Conservation (phyloP, 805 yeast genomes). For the Candida succiphila region DNA sequence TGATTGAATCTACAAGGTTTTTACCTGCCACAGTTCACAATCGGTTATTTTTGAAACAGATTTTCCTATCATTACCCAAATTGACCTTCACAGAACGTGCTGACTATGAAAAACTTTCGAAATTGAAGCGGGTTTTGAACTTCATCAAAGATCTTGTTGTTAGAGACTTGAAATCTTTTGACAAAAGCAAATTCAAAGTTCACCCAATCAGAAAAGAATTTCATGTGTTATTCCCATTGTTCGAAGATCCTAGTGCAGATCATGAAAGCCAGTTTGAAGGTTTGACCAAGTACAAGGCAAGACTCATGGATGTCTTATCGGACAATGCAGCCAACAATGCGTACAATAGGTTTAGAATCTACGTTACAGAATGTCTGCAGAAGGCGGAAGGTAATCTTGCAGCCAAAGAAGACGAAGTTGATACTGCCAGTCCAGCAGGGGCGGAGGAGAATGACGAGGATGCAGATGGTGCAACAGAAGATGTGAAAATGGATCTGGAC, state of each 20-base stretch:
- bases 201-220: neutral
- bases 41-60: constrained; percentile 41
- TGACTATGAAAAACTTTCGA: constrained; percentile 11
- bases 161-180: constrained; percentile 1
- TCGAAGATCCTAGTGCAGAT: neutral
- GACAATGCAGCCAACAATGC: constrained; percentile 14
- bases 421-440: no score
- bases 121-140: constrained; percentile 4
- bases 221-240: neutral
- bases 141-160: neutral
- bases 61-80: constrained; percentile 40
- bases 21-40: constrained; percentile 41
- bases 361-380: constrained; percentile 16
- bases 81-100: constrained; percentile 28
- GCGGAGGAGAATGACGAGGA: constrained; percentile 5
- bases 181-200: neutral
- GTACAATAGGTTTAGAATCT: constrained; percentile 14
- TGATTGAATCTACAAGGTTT: constrained; percentile 38
- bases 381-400: constrained; percentile 8
- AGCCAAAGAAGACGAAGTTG: constrained; percentile 4
- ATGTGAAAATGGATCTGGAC: neutral
- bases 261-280: constrained; percentile 14
- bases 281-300: constrained; percentile 10
- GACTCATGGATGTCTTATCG: neutral
- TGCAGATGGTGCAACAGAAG: neutral